Percentiles rank a stretch among this genome's conserved stretches.
Conservation (phyloP, 75 land plant species). For the Selaginella tamariscina region DNA sequence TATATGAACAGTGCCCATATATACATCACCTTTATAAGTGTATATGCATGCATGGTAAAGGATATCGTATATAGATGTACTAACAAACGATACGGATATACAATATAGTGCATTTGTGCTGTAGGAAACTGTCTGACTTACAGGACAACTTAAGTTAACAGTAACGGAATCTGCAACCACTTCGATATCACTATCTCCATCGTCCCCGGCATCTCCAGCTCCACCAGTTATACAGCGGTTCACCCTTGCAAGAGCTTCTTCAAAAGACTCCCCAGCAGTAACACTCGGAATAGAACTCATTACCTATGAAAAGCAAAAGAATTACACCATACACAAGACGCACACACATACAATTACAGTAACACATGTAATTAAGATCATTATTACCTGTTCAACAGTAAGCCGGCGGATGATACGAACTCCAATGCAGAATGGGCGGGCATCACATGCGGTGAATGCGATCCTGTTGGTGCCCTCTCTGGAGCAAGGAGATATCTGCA, state of each 20-base stretch:
- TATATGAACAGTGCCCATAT: neutral
- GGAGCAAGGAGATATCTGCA: conserved; percentile 57
- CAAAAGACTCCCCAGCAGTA: conserved; percentile 67
- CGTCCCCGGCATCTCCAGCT: conserved; percentile 55
- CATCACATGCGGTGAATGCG: conserved; percentile 63
- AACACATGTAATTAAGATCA: too few species aligned
- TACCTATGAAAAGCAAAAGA: conserved; percentile 31
- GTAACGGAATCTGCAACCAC: conserved; percentile 78
- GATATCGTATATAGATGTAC: neutral
- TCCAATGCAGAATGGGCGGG: conserved; percentile 80
- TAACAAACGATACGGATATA: neutral
- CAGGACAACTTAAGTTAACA: conserved; percentile 90
- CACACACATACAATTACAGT: too few species aligned
- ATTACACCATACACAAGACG: neutral
- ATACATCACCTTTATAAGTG: too few species aligned
- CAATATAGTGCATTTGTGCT: neutral
- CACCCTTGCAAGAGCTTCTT: conserved; percentile 70
- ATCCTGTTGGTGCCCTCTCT: conserved; percentile 77
- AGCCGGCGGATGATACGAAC: conserved; percentile 61
- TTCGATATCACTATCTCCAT: conserved; percentile 77
- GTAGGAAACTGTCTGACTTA: conserved; percentile 30
- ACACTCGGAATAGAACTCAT: conserved; percentile 57
- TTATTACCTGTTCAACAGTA: conserved; percentile 60
- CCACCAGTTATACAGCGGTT: conserved; percentile 8
- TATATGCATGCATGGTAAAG: neutral